phyloP scores from a whole-genome alignment of 805 yeast species.

The Nakazawaea populi region DNA sequence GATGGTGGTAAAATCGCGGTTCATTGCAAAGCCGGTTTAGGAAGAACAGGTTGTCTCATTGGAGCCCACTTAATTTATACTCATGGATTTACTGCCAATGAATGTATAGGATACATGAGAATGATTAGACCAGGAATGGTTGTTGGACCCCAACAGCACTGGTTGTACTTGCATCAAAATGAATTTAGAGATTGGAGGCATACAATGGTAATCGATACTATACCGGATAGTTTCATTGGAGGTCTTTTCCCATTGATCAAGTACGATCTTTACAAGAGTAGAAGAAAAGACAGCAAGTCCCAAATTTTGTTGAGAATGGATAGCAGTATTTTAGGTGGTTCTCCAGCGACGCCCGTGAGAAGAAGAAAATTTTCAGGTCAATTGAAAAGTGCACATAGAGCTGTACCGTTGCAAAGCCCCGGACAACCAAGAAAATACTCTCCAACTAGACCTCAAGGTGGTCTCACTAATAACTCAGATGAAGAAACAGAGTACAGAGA shows the following conservation, averaged over 20 bases:
- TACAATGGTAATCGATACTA: conserved; percentile 74
- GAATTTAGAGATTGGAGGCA: conserved; percentile 96
- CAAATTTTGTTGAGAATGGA: conserved; percentile 12
- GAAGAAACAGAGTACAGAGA: conserved; percentile 25
- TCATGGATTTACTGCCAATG: conserved; percentile 95
- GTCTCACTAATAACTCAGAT: conserved; percentile 26
- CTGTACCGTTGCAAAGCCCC: conserved; percentile 89
- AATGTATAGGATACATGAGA: conserved; percentile 94
- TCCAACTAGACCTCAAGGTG: conserved; percentile 22
- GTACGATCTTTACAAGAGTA: conserved; percentile 56
- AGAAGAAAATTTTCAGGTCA: conserved; percentile 65
- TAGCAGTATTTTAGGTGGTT: conserved; percentile 21
- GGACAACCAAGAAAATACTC: conserved; percentile 89
- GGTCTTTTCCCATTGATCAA: conserved; percentile 59
- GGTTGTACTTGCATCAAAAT: conserved; percentile 94
- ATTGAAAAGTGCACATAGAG: conserved; percentile 61
- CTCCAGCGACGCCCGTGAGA: conserved; percentile 72
- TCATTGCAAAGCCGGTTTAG: conserved; percentile 98
- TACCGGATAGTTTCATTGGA: conserved; percentile 61
- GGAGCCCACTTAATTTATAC: conserved; percentile 97
- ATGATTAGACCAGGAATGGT: conserved; percentile 99
- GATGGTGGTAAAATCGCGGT: conserved; percentile 94
- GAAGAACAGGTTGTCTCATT: conserved; percentile 95
- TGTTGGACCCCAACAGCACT: conserved; percentile 99
- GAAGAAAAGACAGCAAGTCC: conserved; percentile 24